These are phyloP conservation scores for Fusarium sambucinum DNA, from an alignment of 2,329 filamentous ascomycete species.

Conservation along the genomic window DNA sequence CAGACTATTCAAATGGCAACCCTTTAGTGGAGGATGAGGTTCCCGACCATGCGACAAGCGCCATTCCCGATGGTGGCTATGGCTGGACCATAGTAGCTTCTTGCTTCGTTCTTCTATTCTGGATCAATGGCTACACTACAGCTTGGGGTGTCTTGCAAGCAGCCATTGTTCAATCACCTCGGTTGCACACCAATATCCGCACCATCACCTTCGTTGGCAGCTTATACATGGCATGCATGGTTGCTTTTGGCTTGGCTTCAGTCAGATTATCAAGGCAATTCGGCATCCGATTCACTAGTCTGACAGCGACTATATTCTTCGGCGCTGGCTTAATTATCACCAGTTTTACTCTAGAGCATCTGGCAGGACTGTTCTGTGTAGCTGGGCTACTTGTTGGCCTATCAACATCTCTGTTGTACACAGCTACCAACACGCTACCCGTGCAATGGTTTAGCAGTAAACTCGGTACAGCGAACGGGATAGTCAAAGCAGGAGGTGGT, in stretches of 20 bases:
- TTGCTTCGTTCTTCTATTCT: not conserved
- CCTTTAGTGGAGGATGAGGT: not conserved
- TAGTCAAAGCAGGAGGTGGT: slow-evolving; percentile 16
- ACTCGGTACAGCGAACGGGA: slow-evolving; percentile 12
- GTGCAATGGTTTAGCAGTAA: slow-evolving; percentile 9
- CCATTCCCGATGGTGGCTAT: slow-evolving; percentile 15
- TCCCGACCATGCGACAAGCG: slow-evolving; percentile 8
- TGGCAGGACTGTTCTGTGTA: not conserved
- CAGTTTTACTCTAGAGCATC: not conserved
- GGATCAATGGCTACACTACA: slow-evolving; percentile 6
- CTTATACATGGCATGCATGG: slow-evolving; percentile 3
- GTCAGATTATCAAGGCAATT: not conserved
- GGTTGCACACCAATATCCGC: not conserved
- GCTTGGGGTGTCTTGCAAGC: slow-evolving; percentile 20
- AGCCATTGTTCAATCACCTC: not conserved
- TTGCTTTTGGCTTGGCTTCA: not conserved
- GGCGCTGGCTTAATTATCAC: not conserved
- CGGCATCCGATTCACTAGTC: not conserved
- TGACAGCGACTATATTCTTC: not conserved
- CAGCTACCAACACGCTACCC: not conserved
- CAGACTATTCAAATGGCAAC: not conserved
- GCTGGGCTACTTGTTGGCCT: not conserved
- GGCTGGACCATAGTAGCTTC: slow-evolving; percentile 16
- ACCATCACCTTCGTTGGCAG: slow-evolving; percentile 16
- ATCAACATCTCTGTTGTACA: not conserved